These are phyloP conservation scores for Aspergillus sp. DNA, from an alignment of 2,329 filamentous ascomycete species.

Conservation along the genomic window DNA sequence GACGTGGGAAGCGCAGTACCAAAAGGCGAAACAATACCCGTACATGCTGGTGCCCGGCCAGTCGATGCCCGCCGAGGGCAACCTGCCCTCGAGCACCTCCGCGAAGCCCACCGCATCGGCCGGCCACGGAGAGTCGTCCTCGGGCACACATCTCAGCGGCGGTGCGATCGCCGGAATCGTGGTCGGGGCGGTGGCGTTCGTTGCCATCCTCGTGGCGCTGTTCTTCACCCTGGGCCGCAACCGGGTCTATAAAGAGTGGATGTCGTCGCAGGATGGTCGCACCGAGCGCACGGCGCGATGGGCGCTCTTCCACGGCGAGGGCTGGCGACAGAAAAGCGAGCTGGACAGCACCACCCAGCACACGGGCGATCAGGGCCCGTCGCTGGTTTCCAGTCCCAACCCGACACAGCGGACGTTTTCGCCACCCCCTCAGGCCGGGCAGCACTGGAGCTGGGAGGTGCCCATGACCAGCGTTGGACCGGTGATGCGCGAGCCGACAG, in stretches of 20 bases:
- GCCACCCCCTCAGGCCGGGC: not conserved
- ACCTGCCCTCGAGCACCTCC: conserved; percentile 6
- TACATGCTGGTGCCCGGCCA: conserved; percentile 59
- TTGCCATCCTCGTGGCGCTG: conserved; percentile 46
- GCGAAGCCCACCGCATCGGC: conserved; percentile 6
- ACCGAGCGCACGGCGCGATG: conserved; percentile 33
- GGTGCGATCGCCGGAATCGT: conserved; percentile 62
- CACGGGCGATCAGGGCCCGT: conserved; percentile 2
- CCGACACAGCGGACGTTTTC: conserved; percentile 1
- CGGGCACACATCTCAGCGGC: conserved; percentile 27
- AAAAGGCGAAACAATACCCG: conserved; percentile 49
- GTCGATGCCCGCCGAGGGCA: conserved; percentile 51
- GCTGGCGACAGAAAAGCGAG: conserved; percentile 12
- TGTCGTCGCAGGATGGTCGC: conserved; percentile 32
- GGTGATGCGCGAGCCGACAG: not conserved
- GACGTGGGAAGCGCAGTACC: conserved; percentile 50
- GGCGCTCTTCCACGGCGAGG: conserved; percentile 24
- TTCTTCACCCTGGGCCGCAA: conserved; percentile 38
- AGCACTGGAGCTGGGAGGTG: conserved; percentile 6
- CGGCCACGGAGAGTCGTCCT: not conserved
- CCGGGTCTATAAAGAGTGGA: conserved; percentile 33
- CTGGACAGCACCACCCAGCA: conserved; percentile 7
- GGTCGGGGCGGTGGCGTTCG: conserved; percentile 51
- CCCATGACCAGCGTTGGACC: not conserved
- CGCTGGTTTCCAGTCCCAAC: conserved; percentile 4